Evolutionary conservation across 768 basidiomycete species (phyloP).

Genomic region (Leccinum incarnatum): DNA sequence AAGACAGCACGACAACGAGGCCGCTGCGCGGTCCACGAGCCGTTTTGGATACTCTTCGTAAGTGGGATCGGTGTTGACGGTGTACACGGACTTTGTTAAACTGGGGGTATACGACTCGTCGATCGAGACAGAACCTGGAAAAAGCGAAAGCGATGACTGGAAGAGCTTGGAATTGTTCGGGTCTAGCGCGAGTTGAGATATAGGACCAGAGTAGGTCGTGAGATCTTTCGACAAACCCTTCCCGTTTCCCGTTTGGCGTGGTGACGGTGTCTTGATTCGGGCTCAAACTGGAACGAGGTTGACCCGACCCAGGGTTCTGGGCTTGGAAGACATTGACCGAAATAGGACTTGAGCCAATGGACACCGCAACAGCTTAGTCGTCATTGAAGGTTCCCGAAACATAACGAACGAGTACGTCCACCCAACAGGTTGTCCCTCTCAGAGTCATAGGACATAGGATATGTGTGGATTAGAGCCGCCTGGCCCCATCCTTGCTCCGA

Average conservation of each 20-base stretch:
- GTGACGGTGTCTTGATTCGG: constrained; percentile 34
- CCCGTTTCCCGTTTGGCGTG: constrained; percentile 33
- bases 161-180: constrained; percentile 57
- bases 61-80: too few relatives aligned
- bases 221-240: constrained; percentile 51
- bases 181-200: constrained; percentile 56
- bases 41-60: constrained; percentile 33
- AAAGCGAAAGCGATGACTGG: constrained; percentile 35
- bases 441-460: constrained; percentile 91
- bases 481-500: constrained; percentile 80
- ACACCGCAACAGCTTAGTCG: constrained; percentile 48
- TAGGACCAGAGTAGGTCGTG: constrained; percentile 46
- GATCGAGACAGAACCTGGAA: constrained; percentile 21
- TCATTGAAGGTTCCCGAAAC: constrained; percentile 80
- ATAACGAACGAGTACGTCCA: constrained; percentile 87
- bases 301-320: constrained; percentile 31
- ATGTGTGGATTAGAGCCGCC: constrained; percentile 75
- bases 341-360: constrained; percentile 32
- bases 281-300: constrained; percentile 57
- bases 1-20: constrained; percentile 60
- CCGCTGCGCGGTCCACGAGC: constrained; percentile 49
- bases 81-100: constrained; percentile 36
- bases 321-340: constrained; percentile 23
- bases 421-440: constrained; percentile 87
- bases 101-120: constrained; percentile 39